Percentiles rank a stretch among this genome's conserved stretches.
Conservation (phyloP, 305 asterid species). For the Coffea humblotiana region DNA sequence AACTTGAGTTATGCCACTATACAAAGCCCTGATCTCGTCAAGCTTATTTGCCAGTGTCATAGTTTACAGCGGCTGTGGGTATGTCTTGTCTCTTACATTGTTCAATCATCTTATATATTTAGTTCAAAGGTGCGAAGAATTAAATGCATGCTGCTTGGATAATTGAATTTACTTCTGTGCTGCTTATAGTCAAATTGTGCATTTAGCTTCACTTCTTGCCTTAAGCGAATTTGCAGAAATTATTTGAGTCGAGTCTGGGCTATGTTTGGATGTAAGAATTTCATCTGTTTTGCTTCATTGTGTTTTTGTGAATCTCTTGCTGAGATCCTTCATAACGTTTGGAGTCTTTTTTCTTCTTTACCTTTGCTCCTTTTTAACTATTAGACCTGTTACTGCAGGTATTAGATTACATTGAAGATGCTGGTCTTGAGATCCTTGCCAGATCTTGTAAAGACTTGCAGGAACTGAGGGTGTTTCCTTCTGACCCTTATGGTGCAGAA, state of each 20-base stretch:
- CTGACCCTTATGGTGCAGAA: slow-evolving; percentile 83
- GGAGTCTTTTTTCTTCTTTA: background rate
- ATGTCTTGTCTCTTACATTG: slow-evolving; percentile 24
- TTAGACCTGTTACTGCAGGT: slow-evolving; percentile 45
- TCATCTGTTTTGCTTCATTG: background rate
- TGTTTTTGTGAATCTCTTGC: background rate
- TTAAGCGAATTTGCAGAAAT: background rate
- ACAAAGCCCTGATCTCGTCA: slow-evolving; percentile 69
- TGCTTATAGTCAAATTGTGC: background rate
- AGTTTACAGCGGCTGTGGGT: slow-evolving; percentile 88
- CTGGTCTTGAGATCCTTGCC: slow-evolving; percentile 76
- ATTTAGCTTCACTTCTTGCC: background rate
- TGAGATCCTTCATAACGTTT: background rate
- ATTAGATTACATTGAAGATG: slow-evolving; percentile 86
- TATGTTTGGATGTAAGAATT: background rate
- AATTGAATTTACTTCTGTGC: background rate
- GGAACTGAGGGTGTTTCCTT: slow-evolving; percentile 93
- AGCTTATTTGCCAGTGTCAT: slow-evolving; percentile 69
- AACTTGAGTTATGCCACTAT: slow-evolving; percentile 81
- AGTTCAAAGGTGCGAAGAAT: too few relatives aligned
- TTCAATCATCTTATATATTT: too few relatives aligned
- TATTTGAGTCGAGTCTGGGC: background rate
- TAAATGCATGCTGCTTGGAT: background rate
- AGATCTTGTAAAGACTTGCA: slow-evolving; percentile 80
- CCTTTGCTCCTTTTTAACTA: background rate